Evolutionary conservation across 352 stramenopile genomes (phyloP), one percentile per base, ranked within the genome.

Genomic region (Phytophthora litchii): DNA sequence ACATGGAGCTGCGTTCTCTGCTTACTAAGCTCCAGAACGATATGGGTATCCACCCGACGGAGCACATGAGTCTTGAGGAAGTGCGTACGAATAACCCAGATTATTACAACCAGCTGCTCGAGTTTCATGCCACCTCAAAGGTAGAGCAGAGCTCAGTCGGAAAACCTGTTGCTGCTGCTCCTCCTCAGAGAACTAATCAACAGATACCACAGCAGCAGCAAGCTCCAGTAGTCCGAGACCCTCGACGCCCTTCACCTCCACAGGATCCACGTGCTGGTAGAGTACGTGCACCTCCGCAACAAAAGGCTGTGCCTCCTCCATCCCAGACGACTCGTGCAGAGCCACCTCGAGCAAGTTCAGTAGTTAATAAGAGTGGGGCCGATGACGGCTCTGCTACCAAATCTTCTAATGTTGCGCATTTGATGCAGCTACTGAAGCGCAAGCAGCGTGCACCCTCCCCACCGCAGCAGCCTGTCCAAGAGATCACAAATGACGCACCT

Each of bases 1-100:
- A 95, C 49, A 83, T 92, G 79, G 84, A 91, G 60, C 68, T 95
- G 25, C 82, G 86, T 3, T 81, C 76, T 9, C 72, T 95, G 37
- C 70, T 95, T 17, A 92, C 83, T n/a, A 80, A 86, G 62, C 67
- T 95, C 21, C 86, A 95, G 64, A 95, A 93, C 41, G 86, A 95
- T 37, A 92, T 94, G 81, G 80, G 76, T 2, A 92, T 95, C 50
- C 86, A 95, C 55, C 86, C 86, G 40, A 92, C 84, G 1, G 76
- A 93, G 57, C 86, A 95, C 66, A 85, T 95, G 73, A 85, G 79
- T 48, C 70, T 95, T 25, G 86, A 95, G 55, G 81, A 95, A 78
- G 86, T 95, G 58, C 82, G 84, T n/a, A 73, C 80, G 27, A 83
- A 92, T 70, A 94, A 95, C 60, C 84, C 86, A 13, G 80, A 81